Base-by-base conservation (phyloP, 2,329 filamentous ascomycete species). In the Dactylellina haptotyla region DNA sequence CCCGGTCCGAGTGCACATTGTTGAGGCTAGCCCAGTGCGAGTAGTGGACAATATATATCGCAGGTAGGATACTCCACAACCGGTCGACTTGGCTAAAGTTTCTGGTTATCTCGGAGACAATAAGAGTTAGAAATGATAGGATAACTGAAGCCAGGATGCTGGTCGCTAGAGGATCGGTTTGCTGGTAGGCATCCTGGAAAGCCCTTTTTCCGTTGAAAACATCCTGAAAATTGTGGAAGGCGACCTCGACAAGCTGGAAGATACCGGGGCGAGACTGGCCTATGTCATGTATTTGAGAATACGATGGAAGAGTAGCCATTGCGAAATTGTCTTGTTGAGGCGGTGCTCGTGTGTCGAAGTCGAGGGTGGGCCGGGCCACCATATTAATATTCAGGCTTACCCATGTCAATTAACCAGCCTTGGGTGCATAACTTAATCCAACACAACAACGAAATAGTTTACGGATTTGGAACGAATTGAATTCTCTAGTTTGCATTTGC, bases 41-140 rank as follows among this genome's bases (percentile, higher is more conserved):
- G 79, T 91, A 95, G 81, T 99, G 93, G 4, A 88, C 85, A 79
- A 95, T 90, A 82, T 96, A 98, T 56, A 97, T 79, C 5, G 91
- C 89, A 1, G 95, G 95, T 56, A 99, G 82, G 73, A 99, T 84
- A 79, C 92, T 95, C 95, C 95, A 99, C 77, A 90, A 83, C 53
- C 95, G 88, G 81, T 99, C 95, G 43, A 99, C 89, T 82, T 99
- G 95, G n/a, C 93, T 97, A 81, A 93, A 97, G 81, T 99, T 99
- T 79, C 86, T 87, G 82, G 96, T 98, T 82, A 92, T 82, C 81
- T 98, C 94, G 0, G 93, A 91, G 3, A 88, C 83, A 30, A 94
- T 79, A 23, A 97, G 83, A 78, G 96, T 90, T 26, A 95, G 78
- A 3, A 85, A 85, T 0, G 88, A 88, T n/a, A 96, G 81, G 41